These are phyloP conservation scores for Parmelia sp. DNA, from an alignment of 495 filamentous ascomycete species.

Conservation along the genomic window DNA sequence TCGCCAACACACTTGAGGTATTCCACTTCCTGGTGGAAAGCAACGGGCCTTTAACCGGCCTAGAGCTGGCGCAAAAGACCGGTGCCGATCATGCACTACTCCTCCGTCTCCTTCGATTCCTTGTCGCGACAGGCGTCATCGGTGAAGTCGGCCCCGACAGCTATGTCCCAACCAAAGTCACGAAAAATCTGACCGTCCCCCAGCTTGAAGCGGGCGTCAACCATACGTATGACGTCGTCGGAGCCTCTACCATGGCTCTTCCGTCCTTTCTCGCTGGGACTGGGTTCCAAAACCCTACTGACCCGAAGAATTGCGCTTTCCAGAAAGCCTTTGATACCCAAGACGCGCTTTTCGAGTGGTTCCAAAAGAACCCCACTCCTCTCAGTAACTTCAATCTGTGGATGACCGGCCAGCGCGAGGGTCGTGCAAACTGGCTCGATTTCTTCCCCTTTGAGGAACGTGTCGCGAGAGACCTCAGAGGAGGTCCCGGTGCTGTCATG, in stretches of 20 bases:
- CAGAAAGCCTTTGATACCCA: conserved; percentile 25
- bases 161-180: conserved; percentile 21
- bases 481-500: conserved; percentile 32
- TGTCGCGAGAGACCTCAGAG: conserved; percentile 25
- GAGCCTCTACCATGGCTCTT: conserved; percentile 29
- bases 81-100: conserved; percentile 18
- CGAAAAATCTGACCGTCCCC: conserved; percentile 16
- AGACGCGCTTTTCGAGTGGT: conserved; percentile 25
- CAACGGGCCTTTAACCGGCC: conserved; percentile 7
- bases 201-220: conserved; percentile 15
- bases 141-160: conserved; percentile 16
- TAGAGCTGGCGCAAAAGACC: conserved; percentile 10
- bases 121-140: conserved; percentile 16
- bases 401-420: conserved; percentile 13
- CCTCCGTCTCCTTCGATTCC: conserved; percentile 20
- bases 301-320: conserved; percentile 33
- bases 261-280: conserved; percentile 38
- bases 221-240: conserved; percentile 34
- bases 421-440: conserved; percentile 3
- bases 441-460: conserved; percentile 13
- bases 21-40: conserved; percentile 20
- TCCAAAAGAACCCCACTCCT: conserved; percentile 31
- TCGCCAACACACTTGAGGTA: neutral
- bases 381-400: conserved; percentile 23
- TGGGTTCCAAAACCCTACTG: conserved; percentile 37